These are phyloP conservation scores for Leccinellum albellum DNA, from an alignment of 768 basidiomycete genomes.

Conservation along the genomic window DNA sequence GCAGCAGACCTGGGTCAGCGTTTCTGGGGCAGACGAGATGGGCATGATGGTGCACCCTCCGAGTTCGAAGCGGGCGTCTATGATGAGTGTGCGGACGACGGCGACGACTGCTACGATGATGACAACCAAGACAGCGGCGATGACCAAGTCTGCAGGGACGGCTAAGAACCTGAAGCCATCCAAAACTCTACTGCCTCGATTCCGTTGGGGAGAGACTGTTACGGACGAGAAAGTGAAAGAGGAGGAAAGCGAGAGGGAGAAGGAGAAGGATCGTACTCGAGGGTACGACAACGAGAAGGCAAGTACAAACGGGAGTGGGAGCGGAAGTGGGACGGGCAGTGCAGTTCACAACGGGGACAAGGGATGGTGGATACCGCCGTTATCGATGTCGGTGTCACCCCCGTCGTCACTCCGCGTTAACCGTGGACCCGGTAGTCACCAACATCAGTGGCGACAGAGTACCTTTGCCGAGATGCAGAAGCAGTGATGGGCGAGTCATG, in stretches of 20 bases:
- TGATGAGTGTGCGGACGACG: slow-evolving; percentile 11
- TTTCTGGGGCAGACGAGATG: slow-evolving; percentile 9
- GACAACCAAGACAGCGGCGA: neutral
- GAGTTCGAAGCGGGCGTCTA: slow-evolving; percentile 24
- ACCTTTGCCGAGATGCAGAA: slow-evolving; percentile 1
- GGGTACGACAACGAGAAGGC: neutral
- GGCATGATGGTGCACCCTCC: neutral
- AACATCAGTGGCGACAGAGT: slow-evolving; percentile 3
- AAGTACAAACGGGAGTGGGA: slow-evolving; percentile 1
- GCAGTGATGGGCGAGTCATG: neutral
- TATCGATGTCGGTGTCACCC: neutral
- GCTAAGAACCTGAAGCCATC: neutral
- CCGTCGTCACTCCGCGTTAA: neutral
- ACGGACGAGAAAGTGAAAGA: neutral
- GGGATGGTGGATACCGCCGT: neutral
- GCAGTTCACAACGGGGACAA: neutral
- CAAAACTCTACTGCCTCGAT: neutral
- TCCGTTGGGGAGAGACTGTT: neutral
- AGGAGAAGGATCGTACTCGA: neutral
- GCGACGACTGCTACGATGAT: neutral
- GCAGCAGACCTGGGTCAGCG: neutral
- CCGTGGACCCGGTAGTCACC: neutral
- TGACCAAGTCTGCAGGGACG: neutral
- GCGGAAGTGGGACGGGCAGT: neutral
- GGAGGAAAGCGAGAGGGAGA: neutral